Percentiles rank a stretch among this genome's conserved stretches.
Evolutionary conservation across 768 basidiomycete genomes (phyloP).

Genomic region (Xanthoconium purpureum): DNA sequence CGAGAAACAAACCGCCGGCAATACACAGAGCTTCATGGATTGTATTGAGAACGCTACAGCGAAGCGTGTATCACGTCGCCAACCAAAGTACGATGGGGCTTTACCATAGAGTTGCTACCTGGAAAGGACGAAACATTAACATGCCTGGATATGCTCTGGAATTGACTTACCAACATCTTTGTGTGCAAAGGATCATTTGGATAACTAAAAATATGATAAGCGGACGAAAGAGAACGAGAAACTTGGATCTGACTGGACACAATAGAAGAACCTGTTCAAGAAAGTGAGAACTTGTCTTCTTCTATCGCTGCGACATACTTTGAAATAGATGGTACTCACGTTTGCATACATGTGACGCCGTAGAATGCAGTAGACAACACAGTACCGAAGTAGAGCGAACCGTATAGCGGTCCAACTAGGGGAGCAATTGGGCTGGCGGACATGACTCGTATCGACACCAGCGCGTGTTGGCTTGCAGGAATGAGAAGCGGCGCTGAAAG

Average conservation of each 20-base stretch:
- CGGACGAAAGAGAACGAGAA: not conserved
- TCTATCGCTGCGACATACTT: not conserved
- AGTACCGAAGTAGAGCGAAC: not conserved
- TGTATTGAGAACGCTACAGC: not conserved
- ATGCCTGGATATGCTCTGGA: not conserved
- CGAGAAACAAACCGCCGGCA: conserved; percentile 4
- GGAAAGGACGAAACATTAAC: not conserved
- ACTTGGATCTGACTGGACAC: not conserved
- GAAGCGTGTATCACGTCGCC: not conserved
- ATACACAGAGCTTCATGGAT: conserved; percentile 9
- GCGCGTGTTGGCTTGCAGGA: too few species aligned
- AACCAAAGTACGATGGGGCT: not conserved
- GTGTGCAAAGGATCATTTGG: not conserved
- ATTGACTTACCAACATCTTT: conserved; percentile 1
- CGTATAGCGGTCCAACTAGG: not conserved
- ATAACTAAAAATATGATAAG: not conserved
- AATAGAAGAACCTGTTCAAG: conserved; percentile 7
- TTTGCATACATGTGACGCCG: not conserved
- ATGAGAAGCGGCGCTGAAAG: too few species aligned
- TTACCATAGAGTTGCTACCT: not conserved
- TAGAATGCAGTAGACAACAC: not conserved
- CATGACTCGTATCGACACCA: not conserved
- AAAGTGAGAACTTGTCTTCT: too few species aligned
- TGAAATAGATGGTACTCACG: not conserved
- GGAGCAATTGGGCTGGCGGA: not conserved